Evolutionary conservation across 164 flowering plant species (phyloP), one percentile per base, ranked within the genome.

Genomic region (Warburgia ugandensis): DNA sequence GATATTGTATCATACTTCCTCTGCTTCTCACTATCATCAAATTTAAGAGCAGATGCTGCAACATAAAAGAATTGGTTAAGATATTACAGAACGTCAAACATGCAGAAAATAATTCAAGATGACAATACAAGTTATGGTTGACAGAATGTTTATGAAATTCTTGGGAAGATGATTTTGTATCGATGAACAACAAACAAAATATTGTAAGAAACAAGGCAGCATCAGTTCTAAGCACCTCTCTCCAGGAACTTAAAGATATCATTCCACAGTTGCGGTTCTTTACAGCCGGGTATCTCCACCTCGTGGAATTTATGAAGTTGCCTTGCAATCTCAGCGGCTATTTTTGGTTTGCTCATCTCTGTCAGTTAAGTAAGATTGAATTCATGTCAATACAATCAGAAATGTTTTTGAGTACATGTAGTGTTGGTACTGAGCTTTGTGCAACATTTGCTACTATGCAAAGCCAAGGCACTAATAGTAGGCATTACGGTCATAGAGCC

Each of bases 181-280:
- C n/a, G n/a, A n/a, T n/a, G n/a, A n/a, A n/a, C n/a, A n/a, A n/a
- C n/a, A n/a, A n/a, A n/a, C n/a, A n/a, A n/a, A n/a, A n/a, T n/a
- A n/a, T n/a, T n/a, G n/a, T 17, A 3, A 41, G 35, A 35, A 35
- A 45, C 21, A 49, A 37, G 46, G 11, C 8, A 27, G 36, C 37
- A 49, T 45, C 27, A 28, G 33, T 39, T 17, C 58, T 11, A 36
- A 7, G 40, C 16, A 88, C 99, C 99, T 79, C 67, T 78, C 31
- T 75, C 80, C 40, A 74, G 69, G 64, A 92, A 88, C 59, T 82
- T 88, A 59, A 55, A 62, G 50, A 88, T 67, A 59, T 86, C 97
- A 67, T 59, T 66, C 99, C 99, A 92, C 23, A 92, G 61, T 58
- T 88, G 97, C 48, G 99, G 94, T 62, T 86, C 95, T 63, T 72